These are phyloP conservation scores for Fonsecaea multimorphosa DNA, from an alignment of 2,329 filamentous ascomycete genomes.

Conservation along the genomic window DNA sequence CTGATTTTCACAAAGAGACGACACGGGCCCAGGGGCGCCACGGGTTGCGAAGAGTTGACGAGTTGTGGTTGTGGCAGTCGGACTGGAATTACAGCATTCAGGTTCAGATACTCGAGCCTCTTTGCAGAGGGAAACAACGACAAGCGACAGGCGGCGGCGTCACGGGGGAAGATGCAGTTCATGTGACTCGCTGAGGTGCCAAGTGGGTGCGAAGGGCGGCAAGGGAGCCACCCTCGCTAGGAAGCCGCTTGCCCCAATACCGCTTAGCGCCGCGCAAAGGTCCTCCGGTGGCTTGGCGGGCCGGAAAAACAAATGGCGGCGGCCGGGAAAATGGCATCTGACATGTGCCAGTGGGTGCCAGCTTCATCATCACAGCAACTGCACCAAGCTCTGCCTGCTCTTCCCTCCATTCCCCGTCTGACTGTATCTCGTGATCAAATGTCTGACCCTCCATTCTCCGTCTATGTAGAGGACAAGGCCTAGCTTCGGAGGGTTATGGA, in stretches of 20 bases:
- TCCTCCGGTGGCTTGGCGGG: slow-evolving; percentile 1
- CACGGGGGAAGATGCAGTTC: slow-evolving; percentile 27
- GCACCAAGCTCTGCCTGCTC: no score
- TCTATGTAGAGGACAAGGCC: background rate
- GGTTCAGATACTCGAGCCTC: slow-evolving; percentile 13
- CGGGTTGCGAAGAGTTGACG: background rate
- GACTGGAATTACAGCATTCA: slow-evolving; percentile 18
- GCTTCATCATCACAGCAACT: background rate
- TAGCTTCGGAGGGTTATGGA: no score
- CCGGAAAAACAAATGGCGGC: background rate
- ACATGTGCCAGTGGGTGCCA: background rate
- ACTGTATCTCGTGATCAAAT: slow-evolving; percentile 20
- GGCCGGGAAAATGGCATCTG: background rate
- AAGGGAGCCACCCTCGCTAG: background rate
- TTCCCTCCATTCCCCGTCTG: no score
- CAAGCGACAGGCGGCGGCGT: background rate
- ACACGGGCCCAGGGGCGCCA: slow-evolving; percentile 4
- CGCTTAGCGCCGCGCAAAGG: slow-evolving; percentile 7
- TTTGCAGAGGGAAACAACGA: slow-evolving; percentile 13
- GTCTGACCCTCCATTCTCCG: slow-evolving; percentile 9
- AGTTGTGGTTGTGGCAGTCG: slow-evolving; percentile 3
- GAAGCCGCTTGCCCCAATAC: background rate
- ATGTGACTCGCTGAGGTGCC: slow-evolving; percentile 4
- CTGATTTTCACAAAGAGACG: slow-evolving; percentile 9
- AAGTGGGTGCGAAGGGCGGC: no score